Evolutionary conservation across 495 filamentous ascomycete species (phyloP).

Genomic region (Talaromyces trachyspermus): DNA sequence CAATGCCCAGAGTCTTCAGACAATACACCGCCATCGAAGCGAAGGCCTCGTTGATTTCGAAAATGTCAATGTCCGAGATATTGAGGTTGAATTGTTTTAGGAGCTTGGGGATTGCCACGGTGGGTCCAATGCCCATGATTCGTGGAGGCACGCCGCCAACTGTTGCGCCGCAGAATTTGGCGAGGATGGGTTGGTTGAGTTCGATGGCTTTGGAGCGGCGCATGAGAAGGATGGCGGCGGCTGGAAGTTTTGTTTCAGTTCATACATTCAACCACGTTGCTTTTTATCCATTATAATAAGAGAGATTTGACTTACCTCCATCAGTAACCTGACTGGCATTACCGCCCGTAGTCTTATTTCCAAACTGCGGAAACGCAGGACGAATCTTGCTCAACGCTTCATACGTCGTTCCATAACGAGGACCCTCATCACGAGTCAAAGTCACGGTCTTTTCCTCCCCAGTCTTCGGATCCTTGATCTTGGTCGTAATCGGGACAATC

Average conservation of each 20-base stretch:
- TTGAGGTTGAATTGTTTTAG: slow-evolving; percentile 69
- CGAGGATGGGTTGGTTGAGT: slow-evolving; percentile 85
- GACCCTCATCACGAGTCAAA: slow-evolving; percentile 78
- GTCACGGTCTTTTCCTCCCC: slow-evolving; percentile 71
- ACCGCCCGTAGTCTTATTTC: slow-evolving; percentile 83
- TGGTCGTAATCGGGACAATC: slow-evolving; percentile 78
- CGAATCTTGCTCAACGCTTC: slow-evolving; percentile 79
- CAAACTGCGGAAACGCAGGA: slow-evolving; percentile 84
- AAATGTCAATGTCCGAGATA: slow-evolving; percentile 79
- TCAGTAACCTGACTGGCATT: slow-evolving; percentile 96
- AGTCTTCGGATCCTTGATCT: slow-evolving; percentile 73
- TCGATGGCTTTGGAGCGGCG: slow-evolving; percentile 81
- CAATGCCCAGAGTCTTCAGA: slow-evolving; percentile 64
- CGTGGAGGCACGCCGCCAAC: slow-evolving; percentile 83
- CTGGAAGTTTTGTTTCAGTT: slow-evolving; percentile 22
- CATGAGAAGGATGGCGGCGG: slow-evolving; percentile 88
- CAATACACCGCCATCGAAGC: slow-evolving; percentile 97
- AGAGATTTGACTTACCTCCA: slow-evolving; percentile 54
- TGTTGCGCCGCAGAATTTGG: slow-evolving; percentile 89
- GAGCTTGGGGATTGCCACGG: slow-evolving; percentile 91
- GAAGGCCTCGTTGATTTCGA: slow-evolving; percentile 97
- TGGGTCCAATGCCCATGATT: slow-evolving; percentile 96
- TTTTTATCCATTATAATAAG: slow-evolving; percentile 1
- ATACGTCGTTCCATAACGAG: slow-evolving; percentile 80
- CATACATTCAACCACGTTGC: not conserved